These are phyloP conservation scores for Metschnikowia arizonensis DNA, from an alignment of 805 yeast genomes.

Conservation along the genomic window DNA sequence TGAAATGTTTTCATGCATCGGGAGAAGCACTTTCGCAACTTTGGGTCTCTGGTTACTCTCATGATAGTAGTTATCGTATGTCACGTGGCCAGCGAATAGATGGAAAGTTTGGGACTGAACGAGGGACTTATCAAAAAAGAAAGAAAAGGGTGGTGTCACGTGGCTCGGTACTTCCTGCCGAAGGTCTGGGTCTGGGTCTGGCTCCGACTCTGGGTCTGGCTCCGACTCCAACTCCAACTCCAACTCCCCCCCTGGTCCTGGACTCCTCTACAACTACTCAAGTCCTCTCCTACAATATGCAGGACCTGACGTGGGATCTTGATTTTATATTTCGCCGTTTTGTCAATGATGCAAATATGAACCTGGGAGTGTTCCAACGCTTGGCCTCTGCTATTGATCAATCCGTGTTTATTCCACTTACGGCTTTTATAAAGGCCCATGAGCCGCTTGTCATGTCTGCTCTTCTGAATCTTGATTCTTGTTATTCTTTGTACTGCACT, in stretches of 20 bases:
- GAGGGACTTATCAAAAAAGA: no score
- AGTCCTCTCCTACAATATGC: background rate
- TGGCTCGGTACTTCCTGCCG: background rate
- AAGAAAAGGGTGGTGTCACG: slow-evolving; percentile 2
- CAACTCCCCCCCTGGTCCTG: background rate
- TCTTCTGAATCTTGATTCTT: slow-evolving; percentile 22
- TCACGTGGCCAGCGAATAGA: slow-evolving; percentile 12
- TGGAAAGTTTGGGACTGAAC: no score
- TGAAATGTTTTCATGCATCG: slow-evolving; percentile 34
- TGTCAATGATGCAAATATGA: slow-evolving; percentile 8
- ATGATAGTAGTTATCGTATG: slow-evolving; percentile 23
- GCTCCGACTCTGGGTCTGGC: no score
- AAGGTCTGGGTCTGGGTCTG: no score
- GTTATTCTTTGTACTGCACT: slow-evolving; percentile 25
- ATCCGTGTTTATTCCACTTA: slow-evolving; percentile 30
- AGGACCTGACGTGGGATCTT: slow-evolving; percentile 9
- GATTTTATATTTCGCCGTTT: slow-evolving; percentile 14
- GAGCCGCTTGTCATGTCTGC: slow-evolving; percentile 31
- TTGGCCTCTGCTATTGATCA: slow-evolving; percentile 34
- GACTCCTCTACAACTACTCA: background rate
- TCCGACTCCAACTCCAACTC: no score
- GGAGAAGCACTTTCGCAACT: slow-evolving; percentile 32
- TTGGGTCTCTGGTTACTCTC: slow-evolving; percentile 21
- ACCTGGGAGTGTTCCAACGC: slow-evolving; percentile 17
- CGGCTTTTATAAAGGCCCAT: slow-evolving; percentile 31